Percentiles rank a stretch among this genome's conserved stretches.
phyloP scores from a whole-genome alignment of 208 protist species.

The Trypanosoma cruzi region DNA sequence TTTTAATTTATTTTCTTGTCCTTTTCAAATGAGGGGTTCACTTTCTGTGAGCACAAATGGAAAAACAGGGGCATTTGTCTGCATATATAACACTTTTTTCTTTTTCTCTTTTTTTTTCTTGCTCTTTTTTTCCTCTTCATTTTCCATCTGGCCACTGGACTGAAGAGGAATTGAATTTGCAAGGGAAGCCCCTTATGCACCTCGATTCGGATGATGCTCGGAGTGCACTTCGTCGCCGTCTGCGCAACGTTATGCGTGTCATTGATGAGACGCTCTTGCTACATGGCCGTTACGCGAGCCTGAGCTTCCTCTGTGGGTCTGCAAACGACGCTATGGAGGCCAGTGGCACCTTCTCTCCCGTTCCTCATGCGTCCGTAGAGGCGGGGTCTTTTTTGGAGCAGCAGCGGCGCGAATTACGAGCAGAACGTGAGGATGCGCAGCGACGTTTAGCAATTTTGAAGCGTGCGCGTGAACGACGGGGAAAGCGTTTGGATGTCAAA shows the following conservation, averaged over 20 bases:
- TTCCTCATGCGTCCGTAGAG: conserved; percentile 1
- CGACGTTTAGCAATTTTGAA: not conserved
- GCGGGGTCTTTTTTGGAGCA: not conserved
- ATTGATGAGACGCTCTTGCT: conserved; percentile 40
- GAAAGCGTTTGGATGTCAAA: conserved; percentile 1
- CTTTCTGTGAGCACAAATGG: not conserved
- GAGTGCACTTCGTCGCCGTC: conserved; percentile 33
- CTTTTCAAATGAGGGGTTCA: no score
- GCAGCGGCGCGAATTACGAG: conserved; percentile 11
- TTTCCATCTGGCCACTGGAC: not conserved
- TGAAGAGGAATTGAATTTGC: not conserved
- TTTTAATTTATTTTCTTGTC: no score
- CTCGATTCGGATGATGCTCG: conserved; percentile 21
- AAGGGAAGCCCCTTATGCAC: not conserved
- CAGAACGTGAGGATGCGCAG: conserved; percentile 13
- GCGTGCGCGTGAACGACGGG: conserved; percentile 11
- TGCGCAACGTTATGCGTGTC: conserved; percentile 51
- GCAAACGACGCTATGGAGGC: not conserved
- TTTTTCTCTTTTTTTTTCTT: not conserved
- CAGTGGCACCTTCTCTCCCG: not conserved
- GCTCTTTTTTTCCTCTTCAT: not conserved
- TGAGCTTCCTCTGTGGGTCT: not conserved
- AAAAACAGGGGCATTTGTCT: not conserved
- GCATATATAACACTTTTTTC: not conserved
- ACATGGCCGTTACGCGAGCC: not conserved